Evolutionary conservation across 257 asterid species (phyloP), one percentile per base, ranked within the genome.

Genomic region (Fraxinus anomala): DNA sequence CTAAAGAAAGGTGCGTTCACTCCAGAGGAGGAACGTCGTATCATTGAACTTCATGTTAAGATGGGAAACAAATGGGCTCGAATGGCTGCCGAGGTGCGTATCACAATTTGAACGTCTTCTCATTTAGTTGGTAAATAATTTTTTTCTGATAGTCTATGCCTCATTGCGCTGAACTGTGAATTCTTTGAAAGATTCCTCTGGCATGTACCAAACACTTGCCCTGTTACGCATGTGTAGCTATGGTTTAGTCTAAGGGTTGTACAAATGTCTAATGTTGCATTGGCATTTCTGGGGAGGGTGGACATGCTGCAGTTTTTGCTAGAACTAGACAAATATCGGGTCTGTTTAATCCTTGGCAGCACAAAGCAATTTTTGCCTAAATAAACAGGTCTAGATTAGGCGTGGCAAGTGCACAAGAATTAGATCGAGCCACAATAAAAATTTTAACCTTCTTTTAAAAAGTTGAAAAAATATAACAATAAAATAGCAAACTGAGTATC

Each of bases 1-100:
- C 82, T 92, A 21, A 92, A 85, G 73, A 92, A 92, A 85, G 91
- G 92, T 17, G 83, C 92, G 24, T 84, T 92, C 80, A 92, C 88
- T 71, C 79, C 77, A 1, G 97, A 92, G 81, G 97, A 92, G 87
- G 97, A 91, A 88, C 67, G 71, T 16, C 92, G 73, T 69, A 89
- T 92, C 74, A 82, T 88, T 63, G 90, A 89, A 83, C 88, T 92
- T 59, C 97, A 92, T 68, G 91, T 93, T 73, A 86, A 89, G 80
- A 85, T 91, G 85, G 96, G 96, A 74, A 92, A 92, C 85, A 92
- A 91, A 83, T 92, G 97, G 97, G 94, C 96, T 21, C 86, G 91
- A 78, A 92, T 92, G 94, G 97, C 97, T 72, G 88, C 94, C 80
- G 92, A 92, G 96, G 97, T 92, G 73, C 47, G 85, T 73, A 36